Percentiles rank a stretch among this genome's conserved stretches.
phyloP scores from a whole-genome alignment of 352 stramenopile genomes.

The Peronospora farinosa region DNA sequence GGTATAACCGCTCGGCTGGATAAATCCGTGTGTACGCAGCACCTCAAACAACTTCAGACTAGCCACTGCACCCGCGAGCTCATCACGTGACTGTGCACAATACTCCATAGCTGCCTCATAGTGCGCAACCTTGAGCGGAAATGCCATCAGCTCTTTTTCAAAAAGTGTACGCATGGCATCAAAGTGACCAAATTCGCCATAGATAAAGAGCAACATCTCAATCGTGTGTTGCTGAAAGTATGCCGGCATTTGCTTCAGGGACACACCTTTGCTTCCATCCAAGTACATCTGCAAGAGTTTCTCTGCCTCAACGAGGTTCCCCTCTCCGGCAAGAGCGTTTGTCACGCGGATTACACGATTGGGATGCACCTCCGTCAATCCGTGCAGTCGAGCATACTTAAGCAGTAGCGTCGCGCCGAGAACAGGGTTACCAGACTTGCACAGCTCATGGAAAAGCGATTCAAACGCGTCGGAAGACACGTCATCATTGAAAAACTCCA shows the following conservation, averaged over 20 bases:
- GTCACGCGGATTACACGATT: constrained; percentile 42
- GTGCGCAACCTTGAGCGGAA: constrained; percentile 49
- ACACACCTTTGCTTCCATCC: constrained; percentile 28
- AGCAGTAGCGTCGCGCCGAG: constrained; percentile 46
- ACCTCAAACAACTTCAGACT: constrained; percentile 70
- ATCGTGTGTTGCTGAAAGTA: constrained; percentile 60
- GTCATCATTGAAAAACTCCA: constrained; percentile 43
- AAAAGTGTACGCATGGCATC: constrained; percentile 43
- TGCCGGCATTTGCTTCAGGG: constrained; percentile 45
- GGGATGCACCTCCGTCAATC: constrained; percentile 24
- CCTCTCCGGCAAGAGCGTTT: constrained; percentile 39
- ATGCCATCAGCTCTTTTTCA: constrained; percentile 40
- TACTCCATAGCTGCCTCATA: constrained; percentile 75
- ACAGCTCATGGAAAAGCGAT: constrained; percentile 34
- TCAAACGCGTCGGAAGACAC: constrained; percentile 32
- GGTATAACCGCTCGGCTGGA: constrained; percentile 67
- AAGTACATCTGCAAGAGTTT: constrained; percentile 52
- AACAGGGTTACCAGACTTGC: constrained; percentile 31
- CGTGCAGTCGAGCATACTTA: constrained; percentile 51
- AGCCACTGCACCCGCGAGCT: constrained; percentile 33
- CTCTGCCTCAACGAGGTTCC: constrained; percentile 38
- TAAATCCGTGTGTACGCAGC: constrained; percentile 56
- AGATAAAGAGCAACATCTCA: constrained; percentile 67
- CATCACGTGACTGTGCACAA: constrained; percentile 25
- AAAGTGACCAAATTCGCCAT: constrained; percentile 48